These are phyloP conservation scores for Apiospora kogelbergensis DNA, from an alignment of 2,329 filamentous ascomycete species.

Conservation along the genomic window DNA sequence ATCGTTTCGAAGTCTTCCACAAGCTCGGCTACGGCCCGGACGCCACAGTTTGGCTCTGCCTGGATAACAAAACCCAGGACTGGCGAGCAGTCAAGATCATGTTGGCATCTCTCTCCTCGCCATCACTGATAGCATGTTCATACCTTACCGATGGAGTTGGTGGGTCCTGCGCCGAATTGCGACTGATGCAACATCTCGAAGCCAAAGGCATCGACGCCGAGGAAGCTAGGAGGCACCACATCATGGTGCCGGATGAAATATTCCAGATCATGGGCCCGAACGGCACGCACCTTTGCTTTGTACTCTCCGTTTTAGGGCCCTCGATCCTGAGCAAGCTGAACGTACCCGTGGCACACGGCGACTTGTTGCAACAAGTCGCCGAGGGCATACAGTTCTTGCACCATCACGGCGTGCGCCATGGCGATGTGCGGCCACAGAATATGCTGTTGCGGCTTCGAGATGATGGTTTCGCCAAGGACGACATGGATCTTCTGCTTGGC, in stretches of 20 bases:
- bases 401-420: slow-evolving; percentile 1
- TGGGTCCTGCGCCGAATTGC: not conserved
- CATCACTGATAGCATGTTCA: not conserved
- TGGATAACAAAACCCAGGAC: not conserved
- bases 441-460: slow-evolving; percentile 11
- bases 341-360: not conserved
- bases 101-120: not conserved
- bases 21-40: slow-evolving; percentile 8
- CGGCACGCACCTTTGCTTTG: slow-evolving; percentile 4
- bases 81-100: slow-evolving; percentile 10
- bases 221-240: not conserved
- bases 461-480: not conserved
- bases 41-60: slow-evolving; percentile 14
- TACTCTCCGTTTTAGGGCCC: slow-evolving; percentile 9
- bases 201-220: not conserved
- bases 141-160: not conserved
- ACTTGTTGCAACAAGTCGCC: not conserved
- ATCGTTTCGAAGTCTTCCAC: slow-evolving; percentile 8
- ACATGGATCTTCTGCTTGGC: not conserved
- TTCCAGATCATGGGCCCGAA: not conserved
- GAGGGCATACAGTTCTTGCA: not conserved
- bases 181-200: not conserved
- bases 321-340: slow-evolving; percentile 7
- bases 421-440: slow-evolving; percentile 5
- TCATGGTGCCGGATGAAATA: not conserved